Conservation (phyloP, 805 yeast species). For the Zygotorulaspora chibaensis region DNA sequence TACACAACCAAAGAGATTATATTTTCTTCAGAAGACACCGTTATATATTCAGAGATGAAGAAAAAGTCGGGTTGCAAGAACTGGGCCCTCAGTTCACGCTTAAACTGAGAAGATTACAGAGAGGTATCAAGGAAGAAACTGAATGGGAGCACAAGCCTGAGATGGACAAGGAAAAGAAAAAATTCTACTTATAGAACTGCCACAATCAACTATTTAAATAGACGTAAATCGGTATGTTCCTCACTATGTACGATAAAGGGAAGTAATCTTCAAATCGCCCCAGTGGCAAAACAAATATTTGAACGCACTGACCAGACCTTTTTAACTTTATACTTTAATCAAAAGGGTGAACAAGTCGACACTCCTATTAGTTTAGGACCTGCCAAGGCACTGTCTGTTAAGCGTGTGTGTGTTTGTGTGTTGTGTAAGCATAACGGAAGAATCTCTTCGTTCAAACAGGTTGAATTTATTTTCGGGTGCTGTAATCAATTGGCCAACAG, state of each 20-base stretch:
- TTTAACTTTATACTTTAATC: too few species aligned
- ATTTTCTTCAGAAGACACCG: slow-evolving; percentile 95
- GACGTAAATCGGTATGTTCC: neutral
- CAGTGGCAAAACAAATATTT: slow-evolving; percentile 12
- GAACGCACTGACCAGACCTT: too few species aligned
- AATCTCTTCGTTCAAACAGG: neutral
- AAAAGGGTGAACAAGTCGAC: neutral
- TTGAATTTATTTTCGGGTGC: neutral
- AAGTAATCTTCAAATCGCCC: slow-evolving; percentile 3
- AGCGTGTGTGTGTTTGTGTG: neutral
- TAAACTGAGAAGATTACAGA: slow-evolving; percentile 81
- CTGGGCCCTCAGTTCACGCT: slow-evolving; percentile 95
- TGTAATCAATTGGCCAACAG: neutral
- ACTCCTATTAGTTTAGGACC: neutral
- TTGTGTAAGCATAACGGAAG: neutral
- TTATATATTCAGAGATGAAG: slow-evolving; percentile 83
- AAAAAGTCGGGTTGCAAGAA: slow-evolving; percentile 91
- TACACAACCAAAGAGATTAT: slow-evolving; percentile 94
- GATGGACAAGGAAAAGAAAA: slow-evolving; percentile 94
- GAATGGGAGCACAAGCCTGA: slow-evolving; percentile 97
- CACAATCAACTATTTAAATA: neutral
- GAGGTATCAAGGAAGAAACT: slow-evolving; percentile 84
- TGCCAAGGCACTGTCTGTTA: neutral
- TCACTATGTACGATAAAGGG: slow-evolving; percentile 12
- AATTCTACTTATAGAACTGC: slow-evolving; percentile 65